phyloP scores from a whole-genome alignment of 179 eudicot species.

The Patellifolia procumbens region DNA sequence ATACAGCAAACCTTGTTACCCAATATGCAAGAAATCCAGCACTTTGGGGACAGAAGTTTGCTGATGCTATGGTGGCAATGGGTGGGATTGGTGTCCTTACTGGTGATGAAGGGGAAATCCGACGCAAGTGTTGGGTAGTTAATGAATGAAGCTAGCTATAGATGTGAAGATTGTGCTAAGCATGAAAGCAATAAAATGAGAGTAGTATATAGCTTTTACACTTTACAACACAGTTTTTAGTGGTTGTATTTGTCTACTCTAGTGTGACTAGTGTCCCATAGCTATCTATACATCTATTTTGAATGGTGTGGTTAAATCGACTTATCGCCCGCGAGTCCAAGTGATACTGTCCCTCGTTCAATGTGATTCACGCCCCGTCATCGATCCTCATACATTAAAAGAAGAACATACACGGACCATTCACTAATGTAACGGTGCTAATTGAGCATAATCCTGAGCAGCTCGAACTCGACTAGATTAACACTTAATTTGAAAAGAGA shows the following conservation, averaged over 20 bases:
- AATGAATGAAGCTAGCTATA: slow-evolving; percentile 34
- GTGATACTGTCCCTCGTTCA: too few species aligned
- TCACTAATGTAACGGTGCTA: too few species aligned
- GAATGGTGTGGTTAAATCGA: too few species aligned
- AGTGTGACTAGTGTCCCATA: neutral
- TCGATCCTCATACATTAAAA: too few species aligned
- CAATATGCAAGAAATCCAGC: slow-evolving; percentile 41
- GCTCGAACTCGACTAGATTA: too few species aligned
- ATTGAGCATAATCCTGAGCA: too few species aligned
- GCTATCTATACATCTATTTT: neutral
- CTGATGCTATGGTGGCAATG: slow-evolving; percentile 76
- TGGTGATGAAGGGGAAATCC: slow-evolving; percentile 58
- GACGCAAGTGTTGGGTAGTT: slow-evolving; percentile 58
- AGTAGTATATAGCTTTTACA: slow-evolving; percentile 13
- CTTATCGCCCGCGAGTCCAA: too few species aligned
- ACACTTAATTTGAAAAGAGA: too few species aligned
- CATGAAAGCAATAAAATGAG: slow-evolving; percentile 1
- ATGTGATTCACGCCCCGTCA: too few species aligned
- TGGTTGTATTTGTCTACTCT: neutral
- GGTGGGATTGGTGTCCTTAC: slow-evolving; percentile 61
- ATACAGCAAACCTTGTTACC: slow-evolving; percentile 44
- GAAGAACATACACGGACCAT: too few species aligned
- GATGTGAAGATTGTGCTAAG: neutral
- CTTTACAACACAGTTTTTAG: neutral
- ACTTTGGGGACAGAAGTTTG: slow-evolving; percentile 59